phyloP scores from a whole-genome alignment of 2,329 filamentous ascomycete species.

The Epichloe hybrida region DNA sequence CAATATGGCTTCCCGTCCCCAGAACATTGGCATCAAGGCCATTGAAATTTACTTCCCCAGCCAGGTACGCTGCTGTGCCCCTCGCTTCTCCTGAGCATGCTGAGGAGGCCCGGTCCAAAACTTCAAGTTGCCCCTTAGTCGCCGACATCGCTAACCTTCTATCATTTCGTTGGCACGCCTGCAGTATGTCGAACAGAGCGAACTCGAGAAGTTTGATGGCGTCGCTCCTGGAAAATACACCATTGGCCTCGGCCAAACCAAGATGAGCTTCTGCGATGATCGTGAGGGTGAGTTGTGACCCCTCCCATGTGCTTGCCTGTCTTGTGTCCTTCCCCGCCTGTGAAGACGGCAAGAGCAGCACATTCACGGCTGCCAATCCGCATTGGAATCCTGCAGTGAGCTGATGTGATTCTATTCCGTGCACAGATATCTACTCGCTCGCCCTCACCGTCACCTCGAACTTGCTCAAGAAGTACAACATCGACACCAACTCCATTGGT shows the following conservation, averaged over 20 bases:
- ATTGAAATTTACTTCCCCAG: slow-evolving; percentile 81
- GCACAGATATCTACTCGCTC: slow-evolving; percentile 73
- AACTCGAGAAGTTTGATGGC: slow-evolving; percentile 79
- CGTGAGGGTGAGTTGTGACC: slow-evolving; percentile 53
- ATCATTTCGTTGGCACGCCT: slow-evolving; percentile 3
- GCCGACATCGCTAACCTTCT: slow-evolving; percentile 15
- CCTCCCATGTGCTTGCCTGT: slow-evolving; percentile 5
- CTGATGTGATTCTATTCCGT: slow-evolving; percentile 3
- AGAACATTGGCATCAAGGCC: slow-evolving; percentile 88
- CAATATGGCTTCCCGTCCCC: slow-evolving; percentile 60
- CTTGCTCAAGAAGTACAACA: slow-evolving; percentile 70
- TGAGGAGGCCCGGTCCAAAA: background rate
- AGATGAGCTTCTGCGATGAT: slow-evolving; percentile 87
- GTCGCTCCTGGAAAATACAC: slow-evolving; percentile 76
- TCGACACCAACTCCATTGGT: slow-evolving; percentile 65
- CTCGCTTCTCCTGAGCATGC: background rate
- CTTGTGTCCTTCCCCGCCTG: background rate
- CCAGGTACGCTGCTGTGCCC: slow-evolving; percentile 47
- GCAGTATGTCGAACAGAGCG: slow-evolving; percentile 71
- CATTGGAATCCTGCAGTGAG: background rate
- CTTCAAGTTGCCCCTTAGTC: slow-evolving; percentile 4
- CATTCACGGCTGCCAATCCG: background rate
- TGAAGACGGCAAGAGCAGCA: background rate
- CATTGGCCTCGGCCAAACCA: slow-evolving; percentile 80
- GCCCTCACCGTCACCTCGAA: slow-evolving; percentile 65